These are phyloP conservation scores for Magnusiomyces fungicola DNA, from an alignment of 1,139 yeast genomes.

Conservation along the genomic window DNA sequence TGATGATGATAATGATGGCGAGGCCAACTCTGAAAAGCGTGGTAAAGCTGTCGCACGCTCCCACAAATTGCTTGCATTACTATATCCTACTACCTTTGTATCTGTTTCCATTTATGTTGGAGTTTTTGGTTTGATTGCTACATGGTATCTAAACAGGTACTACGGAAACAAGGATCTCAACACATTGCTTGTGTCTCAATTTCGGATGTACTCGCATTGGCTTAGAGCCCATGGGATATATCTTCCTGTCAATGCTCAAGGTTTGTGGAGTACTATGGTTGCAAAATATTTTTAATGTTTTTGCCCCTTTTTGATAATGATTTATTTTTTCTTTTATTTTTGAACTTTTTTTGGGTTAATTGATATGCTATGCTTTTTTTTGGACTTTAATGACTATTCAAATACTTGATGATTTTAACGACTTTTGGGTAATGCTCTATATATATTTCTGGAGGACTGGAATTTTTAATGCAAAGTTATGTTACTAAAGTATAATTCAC, in stretches of 20 bases:
- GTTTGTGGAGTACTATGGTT: background rate
- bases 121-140: background rate
- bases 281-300: background rate
- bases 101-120: background rate
- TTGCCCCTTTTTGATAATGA: too few species aligned
- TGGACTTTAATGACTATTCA: too few species aligned
- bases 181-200: background rate
- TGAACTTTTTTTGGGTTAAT: background rate
- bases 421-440: background rate
- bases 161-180: background rate
- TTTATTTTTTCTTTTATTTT: too few species aligned
- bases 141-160: background rate
- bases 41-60: background rate
- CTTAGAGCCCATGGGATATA: background rate
- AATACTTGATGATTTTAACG: background rate
- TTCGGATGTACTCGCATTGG: background rate
- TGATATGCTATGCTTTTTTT: background rate
- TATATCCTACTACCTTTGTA: background rate
- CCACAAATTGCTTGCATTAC: background rate
- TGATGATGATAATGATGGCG: background rate
- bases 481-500: too few species aligned
- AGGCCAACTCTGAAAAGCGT: background rate
- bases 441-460: background rate
- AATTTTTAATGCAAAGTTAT: too few species aligned
- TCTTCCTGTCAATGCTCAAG: background rate